Evolutionary conservation across 2,329 filamentous ascomycete species (phyloP), one percentile per base, ranked within the genome.

Genomic region (Ceratocystis smalleyi): DNA sequence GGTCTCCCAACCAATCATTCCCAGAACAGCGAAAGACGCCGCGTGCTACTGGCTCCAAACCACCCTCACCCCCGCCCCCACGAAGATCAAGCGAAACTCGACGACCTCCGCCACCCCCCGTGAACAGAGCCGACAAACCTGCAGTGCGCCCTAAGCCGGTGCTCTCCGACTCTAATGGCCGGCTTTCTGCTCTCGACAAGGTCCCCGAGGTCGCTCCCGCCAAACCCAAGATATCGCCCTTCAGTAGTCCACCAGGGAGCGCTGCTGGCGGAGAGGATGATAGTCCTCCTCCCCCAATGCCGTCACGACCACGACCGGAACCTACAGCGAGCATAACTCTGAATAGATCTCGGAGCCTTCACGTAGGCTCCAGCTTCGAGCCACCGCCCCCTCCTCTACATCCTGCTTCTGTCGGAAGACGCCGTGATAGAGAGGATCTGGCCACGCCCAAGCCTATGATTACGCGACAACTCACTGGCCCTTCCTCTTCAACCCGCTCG

Each of bases 211-310:
- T 51, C 1, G 12, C 51, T 8, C 3, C 73, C 4, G 68, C 69
- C 0, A 73, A 77, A 27, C 30, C 43, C 67, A 75, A 77, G 70
- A 71, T 84, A 0, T 96, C 92, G 0, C 91, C 92, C 0, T 96
- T 96, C 71, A 91, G 80, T 70, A 96, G 90, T 43, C 91, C 91
- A 19, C 90, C 91, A 0, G 85, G 84, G 69, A 92, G 87, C 71
- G 81, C 83, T 3, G 43, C 30, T 35, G 57, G 67, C 69, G 0
- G 72, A 71, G 59, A 67, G 59, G 61, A 67, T 24, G 7, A 69
- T 19, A 70, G 73, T 54, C 70, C 72, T 22, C 70, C 72, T 22
- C 69, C 73, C 10, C 64, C 70, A 19, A 71, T 70, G 19, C 71
- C 74, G 10, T 62, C 70, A 8, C 57, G 67, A 22, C 67, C 66